Evolutionary conservation across 805 yeast species (phyloP).

Genomic region (Barnettozyma siamensis): DNA sequence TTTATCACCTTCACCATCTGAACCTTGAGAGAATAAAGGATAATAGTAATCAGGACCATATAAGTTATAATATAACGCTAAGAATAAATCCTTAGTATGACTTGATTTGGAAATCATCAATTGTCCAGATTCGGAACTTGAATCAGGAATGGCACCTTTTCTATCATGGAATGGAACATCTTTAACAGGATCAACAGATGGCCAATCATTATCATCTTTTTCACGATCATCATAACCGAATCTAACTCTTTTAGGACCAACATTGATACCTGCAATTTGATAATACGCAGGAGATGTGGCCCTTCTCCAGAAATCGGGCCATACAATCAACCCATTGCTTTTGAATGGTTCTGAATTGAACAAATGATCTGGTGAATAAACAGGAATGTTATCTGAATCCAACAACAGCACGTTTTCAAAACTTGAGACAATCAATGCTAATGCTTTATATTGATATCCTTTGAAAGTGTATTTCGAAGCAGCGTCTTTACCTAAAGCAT

Average conservation of each 20-base stretch:
- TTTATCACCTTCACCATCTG: slow-evolving; percentile 53
- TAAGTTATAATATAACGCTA: slow-evolving; percentile 54
- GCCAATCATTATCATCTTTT: slow-evolving; percentile 21
- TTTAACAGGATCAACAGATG: neutral
- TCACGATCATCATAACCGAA: slow-evolving; percentile 35
- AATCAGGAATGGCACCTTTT: slow-evolving; percentile 54
- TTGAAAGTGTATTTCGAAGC: slow-evolving; percentile 44
- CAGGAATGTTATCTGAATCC: slow-evolving; percentile 71
- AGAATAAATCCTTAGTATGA: slow-evolving; percentile 47
- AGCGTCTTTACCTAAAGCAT: slow-evolving; percentile 53
- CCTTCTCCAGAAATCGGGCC: slow-evolving; percentile 91
- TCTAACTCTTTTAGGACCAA: slow-evolving; percentile 35
- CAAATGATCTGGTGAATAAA: slow-evolving; percentile 54
- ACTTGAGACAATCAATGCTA: slow-evolving; percentile 64
- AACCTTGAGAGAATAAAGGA: slow-evolving; percentile 50
- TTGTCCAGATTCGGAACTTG: slow-evolving; percentile 63
- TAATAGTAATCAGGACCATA: slow-evolving; percentile 57
- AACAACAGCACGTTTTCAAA: slow-evolving; percentile 68
- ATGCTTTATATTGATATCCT: slow-evolving; percentile 62
- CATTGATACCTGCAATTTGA: slow-evolving; percentile 54
- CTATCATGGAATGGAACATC: slow-evolving; percentile 52
- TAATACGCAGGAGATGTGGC: slow-evolving; percentile 72
- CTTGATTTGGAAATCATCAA: slow-evolving; percentile 48
- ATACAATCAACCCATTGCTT: slow-evolving; percentile 46
- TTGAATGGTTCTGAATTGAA: slow-evolving; percentile 54